phyloP scores from a whole-genome alignment of 2,329 filamentous ascomycete species.

The Colletotrichum sp. region DNA sequence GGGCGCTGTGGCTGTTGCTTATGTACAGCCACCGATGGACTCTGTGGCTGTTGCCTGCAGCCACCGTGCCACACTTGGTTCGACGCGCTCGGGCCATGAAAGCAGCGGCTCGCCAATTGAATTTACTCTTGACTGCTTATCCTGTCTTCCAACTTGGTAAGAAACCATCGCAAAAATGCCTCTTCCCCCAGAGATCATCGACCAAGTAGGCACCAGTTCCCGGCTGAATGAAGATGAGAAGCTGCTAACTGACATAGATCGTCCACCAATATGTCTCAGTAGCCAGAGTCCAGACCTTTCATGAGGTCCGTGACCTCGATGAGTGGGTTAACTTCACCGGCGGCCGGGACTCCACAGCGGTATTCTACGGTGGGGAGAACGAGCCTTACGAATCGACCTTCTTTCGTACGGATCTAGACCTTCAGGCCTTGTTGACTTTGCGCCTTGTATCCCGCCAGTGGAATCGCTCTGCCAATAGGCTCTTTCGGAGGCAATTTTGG shows the following conservation, averaged over 20 bases:
- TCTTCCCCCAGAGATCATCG: neutral
- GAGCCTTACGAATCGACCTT: neutral
- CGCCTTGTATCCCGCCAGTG: neutral
- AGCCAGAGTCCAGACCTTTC: neutral
- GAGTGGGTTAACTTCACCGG: neutral
- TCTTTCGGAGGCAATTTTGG: neutral
- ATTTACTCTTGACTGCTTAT: neutral
- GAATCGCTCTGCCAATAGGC: neutral
- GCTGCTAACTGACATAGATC: neutral
- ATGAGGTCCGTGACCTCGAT: neutral
- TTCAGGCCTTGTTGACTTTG: neutral
- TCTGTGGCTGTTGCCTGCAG: neutral
- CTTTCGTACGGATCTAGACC: neutral
- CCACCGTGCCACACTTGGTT: neutral
- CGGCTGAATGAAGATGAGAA: neutral
- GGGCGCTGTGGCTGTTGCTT: neutral
- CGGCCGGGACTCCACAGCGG: neutral
- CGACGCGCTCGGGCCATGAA: neutral
- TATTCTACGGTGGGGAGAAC: neutral
- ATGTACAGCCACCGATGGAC: neutral
- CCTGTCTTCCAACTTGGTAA: neutral
- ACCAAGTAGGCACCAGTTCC: neutral
- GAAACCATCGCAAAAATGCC: neutral
- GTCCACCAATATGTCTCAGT: neutral
- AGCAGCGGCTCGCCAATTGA: neutral